A percentile compares a stretch with the other conserved stretches of the same genome.
phyloP scores from a whole-genome alignment of 140 eudicot genomes.

The Stevia rebaudiana region DNA sequence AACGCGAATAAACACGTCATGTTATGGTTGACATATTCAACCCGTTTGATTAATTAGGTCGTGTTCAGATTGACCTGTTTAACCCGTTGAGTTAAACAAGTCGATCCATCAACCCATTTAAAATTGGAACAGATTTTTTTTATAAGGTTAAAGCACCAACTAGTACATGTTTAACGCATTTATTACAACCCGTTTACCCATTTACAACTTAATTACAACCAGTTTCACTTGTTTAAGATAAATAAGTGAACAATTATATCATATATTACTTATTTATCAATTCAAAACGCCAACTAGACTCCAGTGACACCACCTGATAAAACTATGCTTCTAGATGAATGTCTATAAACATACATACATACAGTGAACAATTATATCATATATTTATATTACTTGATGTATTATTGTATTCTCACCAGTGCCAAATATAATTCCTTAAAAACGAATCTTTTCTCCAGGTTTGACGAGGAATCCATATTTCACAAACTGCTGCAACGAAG shows the following conservation, averaged over 20 bases:
- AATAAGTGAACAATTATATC: too few species aligned
- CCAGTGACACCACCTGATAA: not conserved
- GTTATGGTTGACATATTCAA: too few species aligned
- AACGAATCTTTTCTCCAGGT: conserved; percentile 31
- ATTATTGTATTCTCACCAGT: conserved; percentile 52
- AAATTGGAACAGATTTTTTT: not conserved
- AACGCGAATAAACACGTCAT: too few species aligned
- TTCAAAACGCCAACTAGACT: too few species aligned
- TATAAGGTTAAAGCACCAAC: not conserved
- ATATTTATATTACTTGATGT: conserved; percentile 10
- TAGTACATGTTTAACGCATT: not conserved
- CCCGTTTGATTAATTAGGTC: not conserved
- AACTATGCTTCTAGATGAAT: not conserved
- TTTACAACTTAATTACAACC: not conserved
- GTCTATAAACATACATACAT: not conserved
- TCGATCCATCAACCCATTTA: not conserved
- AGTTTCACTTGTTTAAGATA: too few species aligned
- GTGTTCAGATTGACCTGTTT: too few species aligned
- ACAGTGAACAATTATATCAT: not conserved
- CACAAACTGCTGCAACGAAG: conserved; percentile 65
- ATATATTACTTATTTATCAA: too few species aligned
- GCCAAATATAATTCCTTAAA: conserved; percentile 48
- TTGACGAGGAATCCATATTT: conserved; percentile 69
- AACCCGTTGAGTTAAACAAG: too few species aligned
- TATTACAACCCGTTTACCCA: not conserved